These are phyloP conservation scores for Bonnemaisonia californica DNA, from an alignment of 31 red algal genomes.

Conservation along the genomic window DNA sequence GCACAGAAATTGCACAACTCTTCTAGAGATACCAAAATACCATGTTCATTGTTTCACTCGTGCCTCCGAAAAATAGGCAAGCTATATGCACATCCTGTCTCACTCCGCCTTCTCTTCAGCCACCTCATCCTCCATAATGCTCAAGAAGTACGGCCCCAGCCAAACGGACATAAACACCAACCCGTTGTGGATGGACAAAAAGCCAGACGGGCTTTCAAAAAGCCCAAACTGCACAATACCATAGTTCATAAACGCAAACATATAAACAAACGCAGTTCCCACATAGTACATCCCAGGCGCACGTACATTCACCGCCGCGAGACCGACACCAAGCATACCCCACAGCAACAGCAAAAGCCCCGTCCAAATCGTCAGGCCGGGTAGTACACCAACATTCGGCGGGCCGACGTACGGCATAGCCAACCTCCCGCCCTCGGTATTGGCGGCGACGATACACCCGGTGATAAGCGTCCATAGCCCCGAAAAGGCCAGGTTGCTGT, in stretches of 20 bases:
- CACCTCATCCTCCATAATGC: too few relatives aligned
- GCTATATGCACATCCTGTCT: too few relatives aligned
- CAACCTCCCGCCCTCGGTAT: background rate
- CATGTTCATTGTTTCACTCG: too few relatives aligned
- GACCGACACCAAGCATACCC: background rate
- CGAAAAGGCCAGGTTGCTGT: background rate
- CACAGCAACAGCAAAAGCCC: background rate
- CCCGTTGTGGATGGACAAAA: background rate
- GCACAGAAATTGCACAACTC: too few relatives aligned
- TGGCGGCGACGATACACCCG: background rate
- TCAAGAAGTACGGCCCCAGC: slow-evolving; percentile 10
- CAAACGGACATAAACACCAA: background rate
- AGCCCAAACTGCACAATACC: slow-evolving; percentile 11
- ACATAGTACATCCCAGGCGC: too few relatives aligned
- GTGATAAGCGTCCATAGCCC: background rate
- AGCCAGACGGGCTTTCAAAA: background rate
- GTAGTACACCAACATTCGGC: slow-evolving; percentile 11
- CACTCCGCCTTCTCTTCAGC: too few relatives aligned
- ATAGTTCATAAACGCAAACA: slow-evolving; percentile 13
- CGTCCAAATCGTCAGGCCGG: background rate
- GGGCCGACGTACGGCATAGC: background rate
- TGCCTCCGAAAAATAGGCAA: too few relatives aligned
- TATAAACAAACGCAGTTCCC: background rate
- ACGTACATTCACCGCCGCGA: too few relatives aligned
- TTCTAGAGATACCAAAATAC: too few relatives aligned